Conservation (phyloP, 805 yeast genomes). For the Cyberlindnera samutprakarnensis region DNA sequence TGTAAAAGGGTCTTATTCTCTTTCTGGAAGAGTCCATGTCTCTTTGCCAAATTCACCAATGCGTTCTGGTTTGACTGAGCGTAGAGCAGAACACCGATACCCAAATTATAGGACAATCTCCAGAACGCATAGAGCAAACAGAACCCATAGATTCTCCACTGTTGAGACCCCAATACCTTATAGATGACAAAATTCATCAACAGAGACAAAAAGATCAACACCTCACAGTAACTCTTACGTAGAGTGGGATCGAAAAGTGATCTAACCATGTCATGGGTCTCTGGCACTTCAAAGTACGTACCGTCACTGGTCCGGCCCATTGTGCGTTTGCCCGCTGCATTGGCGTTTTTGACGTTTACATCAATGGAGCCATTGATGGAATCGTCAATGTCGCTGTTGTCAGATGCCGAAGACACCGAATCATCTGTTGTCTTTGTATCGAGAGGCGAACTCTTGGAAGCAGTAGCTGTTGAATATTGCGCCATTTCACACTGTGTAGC, state of each 20-base stretch:
- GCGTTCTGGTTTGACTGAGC: constrained; percentile 54
- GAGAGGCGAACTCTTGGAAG: no score
- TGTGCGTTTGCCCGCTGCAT: no score
- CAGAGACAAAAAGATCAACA: constrained; percentile 44
- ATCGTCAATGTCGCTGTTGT: no score
- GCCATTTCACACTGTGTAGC: no score
- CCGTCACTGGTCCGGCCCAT: constrained; percentile 24
- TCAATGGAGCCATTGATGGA: no score
- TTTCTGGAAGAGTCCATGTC: constrained; percentile 36
- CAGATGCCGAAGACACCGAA: no score
- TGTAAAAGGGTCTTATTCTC: constrained; percentile 29
- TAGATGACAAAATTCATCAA: constrained; percentile 28
- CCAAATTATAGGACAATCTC: constrained; percentile 70
- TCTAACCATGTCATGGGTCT: constrained; percentile 78
- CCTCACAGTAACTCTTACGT: constrained; percentile 59
- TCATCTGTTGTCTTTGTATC: no score
- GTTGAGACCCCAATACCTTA: constrained; percentile 18
- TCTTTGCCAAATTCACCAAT: constrained; percentile 45
- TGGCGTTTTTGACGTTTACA: no score
- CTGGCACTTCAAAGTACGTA: constrained; percentile 27
- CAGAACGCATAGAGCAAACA: constrained; percentile 58
- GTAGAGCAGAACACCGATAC: constrained; percentile 66
- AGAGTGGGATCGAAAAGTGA: constrained; percentile 73
- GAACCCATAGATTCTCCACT: constrained; percentile 26
- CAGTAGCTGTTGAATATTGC: no score